Base-by-base conservation (phyloP, 352 stramenopile genomes). In the Phytophthora vignae region DNA sequence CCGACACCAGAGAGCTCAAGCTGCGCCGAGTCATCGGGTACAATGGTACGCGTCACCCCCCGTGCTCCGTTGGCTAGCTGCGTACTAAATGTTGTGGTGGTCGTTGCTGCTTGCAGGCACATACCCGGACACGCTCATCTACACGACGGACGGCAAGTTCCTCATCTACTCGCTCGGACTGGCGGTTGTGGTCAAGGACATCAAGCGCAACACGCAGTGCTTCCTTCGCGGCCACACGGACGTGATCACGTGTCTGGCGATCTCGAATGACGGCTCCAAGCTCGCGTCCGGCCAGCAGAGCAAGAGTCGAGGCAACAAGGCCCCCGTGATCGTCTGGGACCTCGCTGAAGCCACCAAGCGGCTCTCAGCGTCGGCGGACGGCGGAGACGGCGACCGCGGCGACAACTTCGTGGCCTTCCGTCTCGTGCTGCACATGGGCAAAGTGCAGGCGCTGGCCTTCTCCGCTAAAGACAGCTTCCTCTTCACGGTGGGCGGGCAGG, bases 311-410 rank as follows among this genome's bases (percentile, higher is more conserved):
- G 95, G 97, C 44, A 99, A 98, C 78, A 94, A 95, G 64, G 95
- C 96, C 48, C 91, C 98, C 21, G 82, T 99, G n/a, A 88, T 98
- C 48, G 79, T 99, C 25, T 99, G 97, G 97, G 92, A 99, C 74
- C 81, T 99, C 0, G 79, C 85, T 9, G 85, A 87, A 53, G 95
- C 95, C 9, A 96, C 94, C 4, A 71, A 79, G 19, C 71, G 85
- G 40, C 88, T 94, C 69, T 71, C 76, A 48, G 68, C 85, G n/a
- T 87, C 83, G 46, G 87, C 81, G 48, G 84, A 93, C 53, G 77
- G 90, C 17, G 85, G 79, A 61, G 90, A 91, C 25, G 54, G 54
- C 27, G 56, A 78, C 14, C 21, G 40, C 14, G 49, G 52, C 14
- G 67, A 78, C 42, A 75, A 55, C 19, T 82, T 92, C 48, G 77